phyloP scores from a whole-genome alignment of 179 eudicot species.

The Sideroxylon spinosum region DNA sequence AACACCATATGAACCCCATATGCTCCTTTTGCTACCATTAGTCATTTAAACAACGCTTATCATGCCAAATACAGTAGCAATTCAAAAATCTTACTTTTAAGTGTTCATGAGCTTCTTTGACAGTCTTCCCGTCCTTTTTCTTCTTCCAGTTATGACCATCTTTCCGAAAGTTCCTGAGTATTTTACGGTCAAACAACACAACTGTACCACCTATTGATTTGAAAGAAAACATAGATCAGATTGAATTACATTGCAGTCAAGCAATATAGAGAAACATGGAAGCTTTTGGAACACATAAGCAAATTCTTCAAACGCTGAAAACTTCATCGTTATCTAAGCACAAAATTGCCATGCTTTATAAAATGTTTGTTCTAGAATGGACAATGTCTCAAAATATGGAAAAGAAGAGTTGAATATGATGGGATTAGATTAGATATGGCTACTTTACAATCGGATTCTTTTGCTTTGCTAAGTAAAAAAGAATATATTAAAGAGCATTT shows the following conservation, averaged over 20 bases:
- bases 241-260: background rate
- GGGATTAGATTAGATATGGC: background rate
- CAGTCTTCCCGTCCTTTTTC: conserved; percentile 95
- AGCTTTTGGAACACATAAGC: background rate
- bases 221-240: conserved; percentile 7
- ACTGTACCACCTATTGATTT: conserved; percentile 63
- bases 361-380: no score
- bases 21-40: background rate
- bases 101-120: conserved; percentile 97
- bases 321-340: background rate
- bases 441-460: background rate
- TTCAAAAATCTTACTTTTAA: conserved; percentile 55
- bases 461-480: no score
- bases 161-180: conserved; percentile 79
- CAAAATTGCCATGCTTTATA: background rate
- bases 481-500: no score
- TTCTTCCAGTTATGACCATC: conserved; percentile 97
- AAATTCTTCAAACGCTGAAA: background rate
- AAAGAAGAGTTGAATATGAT: no score
- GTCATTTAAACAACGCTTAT: background rate
- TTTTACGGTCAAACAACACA: conserved; percentile 87
- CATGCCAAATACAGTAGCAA: background rate
- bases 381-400: background rate
- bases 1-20: background rate
- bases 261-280: background rate